Conservation (phyloP, 257 asterid genomes). For the Jasminum sambac region DNA sequence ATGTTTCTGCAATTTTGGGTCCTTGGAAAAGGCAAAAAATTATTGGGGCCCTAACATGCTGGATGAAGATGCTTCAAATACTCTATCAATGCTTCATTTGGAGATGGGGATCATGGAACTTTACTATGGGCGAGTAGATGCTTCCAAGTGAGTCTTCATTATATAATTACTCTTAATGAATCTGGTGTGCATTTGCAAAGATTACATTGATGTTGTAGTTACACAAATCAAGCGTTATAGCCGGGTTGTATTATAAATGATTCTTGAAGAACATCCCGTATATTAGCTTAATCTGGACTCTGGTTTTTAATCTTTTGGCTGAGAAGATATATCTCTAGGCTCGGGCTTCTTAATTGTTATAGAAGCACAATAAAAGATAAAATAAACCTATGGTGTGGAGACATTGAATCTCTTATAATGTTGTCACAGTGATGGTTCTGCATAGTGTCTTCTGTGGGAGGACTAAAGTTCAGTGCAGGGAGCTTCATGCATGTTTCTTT, state of each 20-base stretch:
- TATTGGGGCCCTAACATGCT: constrained; percentile 48
- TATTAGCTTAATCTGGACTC: neutral
- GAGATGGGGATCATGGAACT: constrained; percentile 84
- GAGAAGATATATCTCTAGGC: neutral
- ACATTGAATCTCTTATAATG: neutral
- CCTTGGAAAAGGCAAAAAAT: constrained; percentile 47
- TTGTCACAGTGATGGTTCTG: neutral
- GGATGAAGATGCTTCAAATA: constrained; percentile 58
- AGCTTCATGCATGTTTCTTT: neutral
- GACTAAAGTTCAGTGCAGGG: neutral
- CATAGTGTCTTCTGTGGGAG: neutral
- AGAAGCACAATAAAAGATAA: neutral
- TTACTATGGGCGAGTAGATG: constrained; percentile 76
- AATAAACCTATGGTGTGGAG: neutral
- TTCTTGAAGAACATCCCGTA: neutral
- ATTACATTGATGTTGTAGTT: constrained; percentile 14
- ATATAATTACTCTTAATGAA: neutral
- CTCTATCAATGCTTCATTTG: constrained; percentile 64
- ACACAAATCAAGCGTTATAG: constrained; percentile 16
- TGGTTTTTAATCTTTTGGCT: neutral
- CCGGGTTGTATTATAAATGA: neutral
- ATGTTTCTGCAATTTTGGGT: constrained; percentile 54
- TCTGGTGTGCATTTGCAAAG: constrained; percentile 6
- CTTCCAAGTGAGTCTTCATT: constrained; percentile 64
- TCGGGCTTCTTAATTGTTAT: neutral